A percentile compares a stretch with the other conserved stretches of the same genome.
Conservation (phyloP, 2,329 filamentous ascomycete genomes). For the Penicillium sp. region DNA sequence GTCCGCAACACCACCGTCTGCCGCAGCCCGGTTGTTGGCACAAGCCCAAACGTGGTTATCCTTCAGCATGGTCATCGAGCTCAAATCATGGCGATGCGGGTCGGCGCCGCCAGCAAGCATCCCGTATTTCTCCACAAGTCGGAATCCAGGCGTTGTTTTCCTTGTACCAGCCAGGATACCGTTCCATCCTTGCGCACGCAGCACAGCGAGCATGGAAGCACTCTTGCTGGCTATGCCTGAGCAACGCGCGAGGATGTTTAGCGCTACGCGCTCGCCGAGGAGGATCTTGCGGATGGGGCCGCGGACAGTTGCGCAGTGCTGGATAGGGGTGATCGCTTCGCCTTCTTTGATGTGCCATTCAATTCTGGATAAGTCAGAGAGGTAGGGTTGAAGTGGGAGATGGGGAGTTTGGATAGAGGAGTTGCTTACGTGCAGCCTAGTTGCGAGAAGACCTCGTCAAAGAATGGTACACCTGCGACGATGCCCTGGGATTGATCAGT, state of each 20-base stretch:
- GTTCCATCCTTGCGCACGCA: constrained; percentile 65
- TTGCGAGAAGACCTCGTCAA: constrained; percentile 88
- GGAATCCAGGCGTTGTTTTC: constrained; percentile 95
- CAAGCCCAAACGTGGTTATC: constrained; percentile 97
- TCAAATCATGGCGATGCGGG: constrained; percentile 85
- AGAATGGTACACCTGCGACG: constrained; percentile 89
- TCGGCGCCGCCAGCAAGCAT: constrained; percentile 94
- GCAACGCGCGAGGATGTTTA: constrained; percentile 87
- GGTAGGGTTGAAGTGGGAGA: background rate
- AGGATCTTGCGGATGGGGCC: constrained; percentile 81
- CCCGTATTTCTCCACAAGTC: constrained; percentile 95
- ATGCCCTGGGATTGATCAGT: constrained; percentile 57
- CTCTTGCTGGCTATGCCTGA: constrained; percentile 78
- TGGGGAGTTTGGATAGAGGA: too few relatives aligned
- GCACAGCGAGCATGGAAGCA: constrained; percentile 48
- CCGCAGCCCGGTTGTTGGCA: constrained; percentile 46
- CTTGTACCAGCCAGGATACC: constrained; percentile 89
- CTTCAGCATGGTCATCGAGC: constrained; percentile 97
- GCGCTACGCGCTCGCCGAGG: constrained; percentile 86
- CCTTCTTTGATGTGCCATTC: constrained; percentile 85
- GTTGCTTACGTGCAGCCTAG: constrained; percentile 69
- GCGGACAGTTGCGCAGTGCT: constrained; percentile 73
- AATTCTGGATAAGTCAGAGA: constrained; percentile 51
- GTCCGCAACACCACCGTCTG: constrained; percentile 17
- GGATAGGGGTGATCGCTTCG: constrained; percentile 60